A percentile compares a stretch with the other conserved stretches of the same genome.
Conservation (phyloP, 768 basidiomycete species). For the Rhodotorula toruloides region DNA sequence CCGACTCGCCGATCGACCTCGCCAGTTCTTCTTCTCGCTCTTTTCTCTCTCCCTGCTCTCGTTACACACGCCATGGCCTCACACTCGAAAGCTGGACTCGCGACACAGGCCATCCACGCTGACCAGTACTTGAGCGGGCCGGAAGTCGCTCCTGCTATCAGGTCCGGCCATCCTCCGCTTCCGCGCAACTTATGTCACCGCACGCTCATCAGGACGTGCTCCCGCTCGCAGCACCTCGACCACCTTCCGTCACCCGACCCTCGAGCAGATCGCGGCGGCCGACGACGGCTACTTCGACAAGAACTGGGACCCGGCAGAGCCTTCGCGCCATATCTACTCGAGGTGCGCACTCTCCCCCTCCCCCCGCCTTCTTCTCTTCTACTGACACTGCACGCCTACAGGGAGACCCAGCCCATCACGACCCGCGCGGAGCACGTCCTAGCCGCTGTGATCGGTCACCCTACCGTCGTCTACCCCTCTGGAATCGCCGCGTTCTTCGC, state of each 20-base stretch:
- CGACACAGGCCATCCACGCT: constrained; percentile 17
- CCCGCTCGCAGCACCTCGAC: constrained; percentile 17
- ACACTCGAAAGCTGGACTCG: neutral
- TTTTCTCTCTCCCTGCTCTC: neutral
- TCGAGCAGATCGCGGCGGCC: constrained; percentile 9
- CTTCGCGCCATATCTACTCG: constrained; percentile 66
- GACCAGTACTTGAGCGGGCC: constrained; percentile 6
- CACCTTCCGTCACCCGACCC: constrained; percentile 35
- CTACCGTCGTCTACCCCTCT: constrained; percentile 49
- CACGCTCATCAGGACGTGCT: too few species aligned
- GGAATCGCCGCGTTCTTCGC: constrained; percentile 75
- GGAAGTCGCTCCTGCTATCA: constrained; percentile 30
- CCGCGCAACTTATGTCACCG: neutral
- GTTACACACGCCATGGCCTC: neutral
- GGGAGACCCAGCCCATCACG: constrained; percentile 38
- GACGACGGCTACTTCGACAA: constrained; percentile 23
- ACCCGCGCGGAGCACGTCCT: constrained; percentile 62
- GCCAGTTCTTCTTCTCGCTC: too few species aligned
- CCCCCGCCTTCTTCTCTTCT: neutral
- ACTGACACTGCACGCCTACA: neutral
- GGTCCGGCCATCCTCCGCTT: neutral
- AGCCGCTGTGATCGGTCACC: constrained; percentile 28
- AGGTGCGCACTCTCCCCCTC: constrained; percentile 61
- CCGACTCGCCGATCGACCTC: too few species aligned
- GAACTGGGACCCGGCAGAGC: constrained; percentile 53